Evolutionary conservation across 495 filamentous ascomycete species (phyloP), one percentile per base, ranked within the genome.

Genomic region (Penicillium cataractarum): DNA sequence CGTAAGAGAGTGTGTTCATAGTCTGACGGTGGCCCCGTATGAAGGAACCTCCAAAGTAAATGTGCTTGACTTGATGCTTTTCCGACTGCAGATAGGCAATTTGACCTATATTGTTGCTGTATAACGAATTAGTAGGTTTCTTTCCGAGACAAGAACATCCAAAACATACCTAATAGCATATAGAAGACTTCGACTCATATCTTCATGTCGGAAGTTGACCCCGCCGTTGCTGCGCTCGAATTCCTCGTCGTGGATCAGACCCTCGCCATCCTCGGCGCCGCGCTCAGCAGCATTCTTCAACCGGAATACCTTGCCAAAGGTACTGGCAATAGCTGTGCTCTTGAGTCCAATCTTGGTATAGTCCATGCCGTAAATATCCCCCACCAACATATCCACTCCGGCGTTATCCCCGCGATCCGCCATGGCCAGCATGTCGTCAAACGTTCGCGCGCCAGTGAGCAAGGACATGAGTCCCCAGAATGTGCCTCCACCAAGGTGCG

Each of bases 1-100:
- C 95, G 70, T 95, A 98, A 39, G 89, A 90, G 1, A 99, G 82
- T 0, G 95, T 97, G 72, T 97, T 94, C 89, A 99, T 98, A 17
- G 95, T 99, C 74, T 98, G 96, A 12, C 87, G 86, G 74, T 99
- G 95, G 46, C 95, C 94, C 15, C 96, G 89, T 71, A 99, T 99
- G 75, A 98, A 99, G 9, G 89, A 93, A 8, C 95, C 95, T 13
- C 95, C 95, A 69, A 99, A 99, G 76, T 99, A 99, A 58, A 99
- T 98, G 71, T 93, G 88, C 55, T 91, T 89, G 21, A 97, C 83
- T 51, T 86, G 82, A 74, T 99, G 93, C 69, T 96, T 95, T 67
- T 97, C 92, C 32, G 91, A 93, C 69, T 97, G 93, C 24, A 99
- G 81, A 74, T 96, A 97, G 39, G 95, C 92, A 63, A 99, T 97